These are phyloP conservation scores for Dimargaris xerosporica DNA, from an alignment of 192 early-diverging fungal species.

Conservation along the genomic window DNA sequence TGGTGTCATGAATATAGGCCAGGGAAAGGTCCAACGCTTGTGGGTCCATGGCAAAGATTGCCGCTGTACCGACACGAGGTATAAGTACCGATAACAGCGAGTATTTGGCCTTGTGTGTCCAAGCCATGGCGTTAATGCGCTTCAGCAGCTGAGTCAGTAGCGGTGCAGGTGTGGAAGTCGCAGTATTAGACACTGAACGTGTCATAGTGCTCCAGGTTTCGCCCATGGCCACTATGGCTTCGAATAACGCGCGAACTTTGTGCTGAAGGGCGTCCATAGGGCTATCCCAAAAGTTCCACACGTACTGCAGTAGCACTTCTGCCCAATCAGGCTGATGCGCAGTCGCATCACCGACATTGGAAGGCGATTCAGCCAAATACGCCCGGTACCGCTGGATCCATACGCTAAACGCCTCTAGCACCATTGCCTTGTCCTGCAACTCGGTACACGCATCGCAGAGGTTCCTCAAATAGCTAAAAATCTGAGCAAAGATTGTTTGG, in stretches of 20 bases:
- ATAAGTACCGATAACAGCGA: background rate
- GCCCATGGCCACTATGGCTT: background rate
- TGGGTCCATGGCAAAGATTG: background rate
- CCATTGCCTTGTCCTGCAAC: background rate
- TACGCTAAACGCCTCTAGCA: background rate
- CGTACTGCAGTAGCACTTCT: background rate
- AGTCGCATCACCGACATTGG: background rate
- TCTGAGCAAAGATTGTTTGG: background rate
- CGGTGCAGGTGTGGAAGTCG: too few relatives aligned
- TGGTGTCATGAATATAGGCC: background rate
- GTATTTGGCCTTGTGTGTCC: background rate
- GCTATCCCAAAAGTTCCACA: slow-evolving; percentile 1
- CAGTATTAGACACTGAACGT: background rate
- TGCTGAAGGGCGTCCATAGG: background rate
- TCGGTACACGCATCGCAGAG: background rate
- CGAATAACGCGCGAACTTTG: background rate
- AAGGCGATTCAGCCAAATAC: background rate
- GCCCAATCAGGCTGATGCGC: background rate
- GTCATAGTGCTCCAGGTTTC: background rate
- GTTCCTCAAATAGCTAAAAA: slow-evolving; percentile 2
- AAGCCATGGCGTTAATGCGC: background rate
- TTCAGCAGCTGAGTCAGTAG: background rate
- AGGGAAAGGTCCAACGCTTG: background rate
- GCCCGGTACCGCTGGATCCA: background rate
- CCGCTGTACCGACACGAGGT: background rate